Conservation (phyloP, 1,284 basidiomycete genomes). For the Trichosporon sp. region DNA sequence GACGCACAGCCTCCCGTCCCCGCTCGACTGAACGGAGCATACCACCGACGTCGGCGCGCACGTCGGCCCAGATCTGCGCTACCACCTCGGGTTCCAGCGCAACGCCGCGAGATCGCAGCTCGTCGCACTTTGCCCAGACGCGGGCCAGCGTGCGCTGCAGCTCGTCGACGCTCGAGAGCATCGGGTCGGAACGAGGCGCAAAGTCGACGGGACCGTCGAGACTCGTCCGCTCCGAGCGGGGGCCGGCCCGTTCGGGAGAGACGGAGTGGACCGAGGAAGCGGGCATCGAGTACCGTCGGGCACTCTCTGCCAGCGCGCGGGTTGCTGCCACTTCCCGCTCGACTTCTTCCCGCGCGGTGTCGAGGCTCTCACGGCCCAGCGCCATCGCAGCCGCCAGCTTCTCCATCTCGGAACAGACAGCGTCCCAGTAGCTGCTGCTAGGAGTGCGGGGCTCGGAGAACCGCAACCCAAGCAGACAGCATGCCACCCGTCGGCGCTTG, state of each 20-base stretch:
- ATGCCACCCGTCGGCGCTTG: constrained; percentile 35
- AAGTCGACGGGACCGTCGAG: constrained; percentile 7
- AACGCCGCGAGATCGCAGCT: constrained; percentile 7
- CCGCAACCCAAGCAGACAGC: constrained; percentile 37
- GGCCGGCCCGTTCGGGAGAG: no score
- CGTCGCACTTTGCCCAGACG: constrained; percentile 15
- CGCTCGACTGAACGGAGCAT: constrained; percentile 19
- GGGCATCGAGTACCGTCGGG: neutral
- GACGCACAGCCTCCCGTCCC: constrained; percentile 9
- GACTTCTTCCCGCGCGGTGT: constrained; percentile 15
- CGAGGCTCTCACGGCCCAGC: constrained; percentile 20
- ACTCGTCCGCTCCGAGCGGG: neutral
- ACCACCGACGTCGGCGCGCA: constrained; percentile 17
- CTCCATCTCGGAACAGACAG: constrained; percentile 21
- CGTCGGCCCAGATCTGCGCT: constrained; percentile 9
- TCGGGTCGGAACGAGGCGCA: constrained; percentile 6
- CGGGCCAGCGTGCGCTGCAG: constrained; percentile 17
- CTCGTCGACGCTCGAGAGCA: constrained; percentile 15
- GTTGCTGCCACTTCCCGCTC: constrained; percentile 9
- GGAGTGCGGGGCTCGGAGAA: constrained; percentile 22
- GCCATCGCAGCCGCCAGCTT: constrained; percentile 20
- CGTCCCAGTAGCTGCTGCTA: constrained; percentile 29
- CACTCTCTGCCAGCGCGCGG: neutral
- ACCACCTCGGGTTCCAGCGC: neutral
- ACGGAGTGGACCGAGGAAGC: neutral